Conservation (phyloP, 108 stramenopile genomes). For the Cyclotella choctawhatcheeana region DNA sequence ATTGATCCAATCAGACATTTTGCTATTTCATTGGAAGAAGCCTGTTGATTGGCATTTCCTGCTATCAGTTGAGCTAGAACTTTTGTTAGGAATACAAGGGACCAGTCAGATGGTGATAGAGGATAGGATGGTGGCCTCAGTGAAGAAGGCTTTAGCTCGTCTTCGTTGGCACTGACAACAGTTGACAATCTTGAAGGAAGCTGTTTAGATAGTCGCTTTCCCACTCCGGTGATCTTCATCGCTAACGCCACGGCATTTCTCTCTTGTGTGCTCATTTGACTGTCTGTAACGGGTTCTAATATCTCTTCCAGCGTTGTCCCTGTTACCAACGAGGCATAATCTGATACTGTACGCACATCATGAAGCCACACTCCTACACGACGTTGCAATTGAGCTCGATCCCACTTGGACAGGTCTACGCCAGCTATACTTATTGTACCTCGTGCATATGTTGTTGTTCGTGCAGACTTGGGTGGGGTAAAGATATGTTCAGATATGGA, state of each 20-base stretch:
- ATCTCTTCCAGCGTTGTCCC: slow-evolving; percentile 85
- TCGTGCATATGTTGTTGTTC: slow-evolving; percentile 71
- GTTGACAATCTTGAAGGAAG: slow-evolving; percentile 82
- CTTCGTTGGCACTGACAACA: slow-evolving; percentile 80
- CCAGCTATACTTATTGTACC: slow-evolving; percentile 72
- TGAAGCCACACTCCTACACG: slow-evolving; percentile 78
- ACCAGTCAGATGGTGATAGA: slow-evolving; percentile 88
- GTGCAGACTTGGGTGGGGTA: slow-evolving; percentile 63
- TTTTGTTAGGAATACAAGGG: slow-evolving; percentile 73
- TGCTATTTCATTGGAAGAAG: slow-evolving; percentile 60
- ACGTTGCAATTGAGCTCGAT: slow-evolving; percentile 63
- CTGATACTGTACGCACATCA: slow-evolving; percentile 72
- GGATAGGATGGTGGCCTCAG: slow-evolving; percentile 57
- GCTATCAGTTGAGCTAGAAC: slow-evolving; percentile 80
- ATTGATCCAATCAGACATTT: slow-evolving; percentile 83
- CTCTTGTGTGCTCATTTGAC: slow-evolving; percentile 53
- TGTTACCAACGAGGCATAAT: slow-evolving; percentile 64
- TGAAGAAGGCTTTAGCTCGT: slow-evolving; percentile 73
- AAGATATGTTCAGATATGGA: slow-evolving; percentile 75
- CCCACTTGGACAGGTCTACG: slow-evolving; percentile 79
- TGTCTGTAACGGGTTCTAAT: slow-evolving; percentile 67
- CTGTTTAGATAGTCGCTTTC: slow-evolving; percentile 57
- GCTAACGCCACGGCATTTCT: slow-evolving; percentile 66
- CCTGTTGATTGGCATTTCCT: slow-evolving; percentile 70
- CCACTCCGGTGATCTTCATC: slow-evolving; percentile 81